Percentiles rank a stretch among this genome's conserved stretches.
Conservation (phyloP, 495 filamentous ascomycete genomes). For the Hyphodiscus hymeniophilus region DNA sequence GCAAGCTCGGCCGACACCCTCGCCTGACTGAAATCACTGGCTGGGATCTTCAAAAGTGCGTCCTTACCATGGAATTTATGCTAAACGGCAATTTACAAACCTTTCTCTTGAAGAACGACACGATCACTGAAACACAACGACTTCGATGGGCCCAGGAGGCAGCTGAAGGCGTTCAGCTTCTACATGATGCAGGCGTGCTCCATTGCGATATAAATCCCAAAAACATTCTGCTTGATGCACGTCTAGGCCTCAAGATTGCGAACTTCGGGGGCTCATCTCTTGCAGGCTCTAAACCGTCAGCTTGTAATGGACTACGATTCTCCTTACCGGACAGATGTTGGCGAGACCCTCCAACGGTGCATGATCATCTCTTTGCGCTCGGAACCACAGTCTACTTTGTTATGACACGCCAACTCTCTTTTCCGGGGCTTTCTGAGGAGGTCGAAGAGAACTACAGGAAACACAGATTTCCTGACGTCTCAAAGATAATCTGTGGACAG, state of each 20-base stretch:
- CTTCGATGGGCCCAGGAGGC: slow-evolving; percentile 24
- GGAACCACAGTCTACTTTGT: slow-evolving; percentile 27
- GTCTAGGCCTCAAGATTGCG: slow-evolving; percentile 27
- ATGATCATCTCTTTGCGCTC: slow-evolving; percentile 23
- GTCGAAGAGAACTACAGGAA: slow-evolving; percentile 21
- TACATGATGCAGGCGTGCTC: slow-evolving; percentile 22
- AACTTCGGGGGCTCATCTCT: slow-evolving; percentile 24
- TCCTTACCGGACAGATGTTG: slow-evolving; percentile 17
- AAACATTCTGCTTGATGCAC: slow-evolving; percentile 27
- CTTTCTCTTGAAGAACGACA: slow-evolving; percentile 21
- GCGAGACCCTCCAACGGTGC: slow-evolving; percentile 16
- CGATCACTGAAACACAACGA: slow-evolving; percentile 13
- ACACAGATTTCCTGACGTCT: slow-evolving; percentile 24
- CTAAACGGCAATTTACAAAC: slow-evolving; percentile 25
- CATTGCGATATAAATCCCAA: slow-evolving; percentile 27
- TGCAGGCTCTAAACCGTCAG: slow-evolving; percentile 22
- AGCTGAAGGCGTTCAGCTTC: slow-evolving; percentile 20
- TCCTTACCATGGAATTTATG: slow-evolving; percentile 26
- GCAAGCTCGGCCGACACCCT: slow-evolving; percentile 10
- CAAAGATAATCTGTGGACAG: slow-evolving; percentile 20
- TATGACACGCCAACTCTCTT: slow-evolving; percentile 22
- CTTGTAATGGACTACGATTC: slow-evolving; percentile 19
- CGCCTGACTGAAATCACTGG: slow-evolving; percentile 12
- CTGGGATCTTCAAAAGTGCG: slow-evolving; percentile 10
- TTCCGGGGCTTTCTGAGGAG: slow-evolving; percentile 21